Evolutionary conservation across 352 stramenopile species (phyloP), one percentile per base, ranked within the genome.

Genomic region (Phytophthora idaei): DNA sequence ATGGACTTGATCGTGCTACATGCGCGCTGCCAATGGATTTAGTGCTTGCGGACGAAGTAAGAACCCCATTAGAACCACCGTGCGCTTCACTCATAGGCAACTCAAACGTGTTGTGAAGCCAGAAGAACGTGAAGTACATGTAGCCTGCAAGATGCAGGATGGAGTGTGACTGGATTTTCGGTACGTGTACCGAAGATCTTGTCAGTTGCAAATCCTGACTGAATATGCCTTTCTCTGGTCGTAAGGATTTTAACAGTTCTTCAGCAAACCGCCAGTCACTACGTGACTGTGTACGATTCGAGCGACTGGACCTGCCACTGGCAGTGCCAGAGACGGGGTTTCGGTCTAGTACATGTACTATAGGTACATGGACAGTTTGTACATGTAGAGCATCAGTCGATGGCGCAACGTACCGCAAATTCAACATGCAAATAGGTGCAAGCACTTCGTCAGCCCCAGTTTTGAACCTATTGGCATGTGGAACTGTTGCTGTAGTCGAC

Each of bases 151-250:
- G 21, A 21, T 21, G 21, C 21, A 21, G 21, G 21, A 21, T 21
- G 0, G 0, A 21, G 21, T 21, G 21, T 21, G 21, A 11, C 15
- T 59, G 39, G 59, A 61, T 61, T 60, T 60, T 55, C 12, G 31
- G 50, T 49, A 61, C 29, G 34, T 42, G 12, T 3, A 55, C 2
- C 5, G 3, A 21, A 21, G 21, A 21, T 21, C 21, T 21, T 21
- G 21, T 21, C 21, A 1, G 21, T 21, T 21, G 42, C 61, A 68
- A 68, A 68, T 68, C 61, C 46, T 62, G 61, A 63, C 61, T 57
- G 51, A 67, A 52, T 57, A 57, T 46, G 32, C 32, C 57, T 64
- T 64, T 57, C 37, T 64, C 46, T 42, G 36, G 36, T 42, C 36
- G 36, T 42, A 42, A 17, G 7, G 36, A 1, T 42, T 57, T 64